Percentiles rank a stretch among this genome's conserved stretches.
Evolutionary conservation across 2,329 filamentous ascomycete species (phyloP).

Genomic region (Fusarium dlaminii): DNA sequence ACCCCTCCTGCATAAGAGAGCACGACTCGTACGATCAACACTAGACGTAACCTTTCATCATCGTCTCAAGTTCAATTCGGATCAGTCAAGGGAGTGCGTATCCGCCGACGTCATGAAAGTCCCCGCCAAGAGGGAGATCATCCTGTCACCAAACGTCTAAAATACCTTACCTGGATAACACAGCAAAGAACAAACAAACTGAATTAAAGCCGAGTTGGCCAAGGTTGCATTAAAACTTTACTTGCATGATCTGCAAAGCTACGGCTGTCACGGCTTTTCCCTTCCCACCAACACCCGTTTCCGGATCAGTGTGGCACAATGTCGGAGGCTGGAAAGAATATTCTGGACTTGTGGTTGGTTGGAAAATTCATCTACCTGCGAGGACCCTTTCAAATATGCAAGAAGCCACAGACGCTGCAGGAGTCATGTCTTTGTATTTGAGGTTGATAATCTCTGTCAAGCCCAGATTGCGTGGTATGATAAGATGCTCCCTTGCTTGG

Average conservation of each 20-base stretch:
- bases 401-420: background rate
- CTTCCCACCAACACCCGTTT: slow-evolving; percentile 14
- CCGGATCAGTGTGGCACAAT: slow-evolving; percentile 15
- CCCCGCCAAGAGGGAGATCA: background rate
- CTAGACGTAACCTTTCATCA: slow-evolving; percentile 5
- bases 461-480: background rate
- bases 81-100: background rate
- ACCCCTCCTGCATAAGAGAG: background rate
- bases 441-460: background rate
- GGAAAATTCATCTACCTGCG: slow-evolving; percentile 6
- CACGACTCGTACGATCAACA: slow-evolving; percentile 1
- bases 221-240: background rate
- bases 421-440: background rate
- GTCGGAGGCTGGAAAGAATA: slow-evolving; percentile 13
- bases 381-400: background rate
- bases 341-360: slow-evolving; percentile 27
- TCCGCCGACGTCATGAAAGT: slow-evolving; percentile 30
- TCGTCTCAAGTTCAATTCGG: background rate
- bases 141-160: background rate
- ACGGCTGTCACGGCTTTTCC: slow-evolving; percentile 21
- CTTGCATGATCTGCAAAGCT: slow-evolving; percentile 12
- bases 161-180: background rate
- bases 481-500: slow-evolving; percentile 15
- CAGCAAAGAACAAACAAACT: background rate
- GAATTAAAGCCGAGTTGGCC: background rate